phyloP scores from a whole-genome alignment of 306 rosid genomes.

The Vigna angularis region DNA sequence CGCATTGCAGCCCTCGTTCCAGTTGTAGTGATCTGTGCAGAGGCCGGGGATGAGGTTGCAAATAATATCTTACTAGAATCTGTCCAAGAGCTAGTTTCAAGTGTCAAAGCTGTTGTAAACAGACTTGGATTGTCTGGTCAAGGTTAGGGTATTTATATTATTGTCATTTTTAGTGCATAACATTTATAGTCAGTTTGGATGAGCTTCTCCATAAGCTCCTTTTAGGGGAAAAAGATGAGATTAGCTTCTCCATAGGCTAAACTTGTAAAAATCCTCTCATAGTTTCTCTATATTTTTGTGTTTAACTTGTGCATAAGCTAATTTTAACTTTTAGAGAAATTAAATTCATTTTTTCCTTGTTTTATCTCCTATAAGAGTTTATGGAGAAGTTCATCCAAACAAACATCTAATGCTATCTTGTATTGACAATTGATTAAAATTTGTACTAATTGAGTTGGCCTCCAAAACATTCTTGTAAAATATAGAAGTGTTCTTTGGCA shows the following conservation, averaged over 20 bases:
- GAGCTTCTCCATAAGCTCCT: background rate
- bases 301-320: too few species aligned
- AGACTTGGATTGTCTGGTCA: conserved; percentile 83
- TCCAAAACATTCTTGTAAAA: conserved; percentile 1
- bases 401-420: background rate
- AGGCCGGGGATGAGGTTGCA: conserved; percentile 86
- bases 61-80: conserved; percentile 76
- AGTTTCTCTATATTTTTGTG: too few species aligned
- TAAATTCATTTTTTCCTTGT: too few species aligned
- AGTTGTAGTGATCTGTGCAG: conserved; percentile 83
- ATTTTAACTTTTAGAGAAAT: too few species aligned
- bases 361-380: too few species aligned
- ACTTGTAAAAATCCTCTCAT: too few species aligned
- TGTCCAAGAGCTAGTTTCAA: conserved; percentile 79
- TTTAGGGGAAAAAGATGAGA: too few species aligned
- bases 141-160: conserved; percentile 57
- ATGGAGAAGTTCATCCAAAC: too few species aligned
- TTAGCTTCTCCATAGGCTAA: too few species aligned
- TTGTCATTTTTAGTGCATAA: conserved; percentile 13
- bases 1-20: conserved; percentile 98
- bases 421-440: background rate
- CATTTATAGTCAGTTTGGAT: background rate
- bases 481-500: background rate
- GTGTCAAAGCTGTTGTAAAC: conserved; percentile 91
- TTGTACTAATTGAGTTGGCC: conserved; percentile 14